phyloP scores from a whole-genome alignment of 2,329 filamentous ascomycete species.

The Colletotrichum ledebouriae region DNA sequence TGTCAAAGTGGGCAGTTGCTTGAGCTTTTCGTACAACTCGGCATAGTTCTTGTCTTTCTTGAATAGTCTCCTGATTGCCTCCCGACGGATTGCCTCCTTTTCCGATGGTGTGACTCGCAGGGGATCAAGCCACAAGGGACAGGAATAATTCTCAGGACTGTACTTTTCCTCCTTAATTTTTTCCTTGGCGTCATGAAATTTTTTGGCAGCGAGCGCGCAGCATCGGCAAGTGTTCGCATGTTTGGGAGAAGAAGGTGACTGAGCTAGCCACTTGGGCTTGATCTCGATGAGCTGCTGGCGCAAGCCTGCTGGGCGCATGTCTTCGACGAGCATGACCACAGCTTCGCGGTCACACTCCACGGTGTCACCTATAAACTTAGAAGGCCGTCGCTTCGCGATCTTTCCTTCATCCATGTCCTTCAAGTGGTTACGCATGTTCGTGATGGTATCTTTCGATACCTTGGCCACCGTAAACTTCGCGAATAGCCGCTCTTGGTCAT shows the following conservation, averaged over 20 bases:
- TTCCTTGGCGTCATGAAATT: constrained; percentile 45
- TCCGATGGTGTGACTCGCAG: neutral
- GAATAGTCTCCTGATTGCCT: constrained; percentile 24
- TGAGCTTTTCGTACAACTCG: constrained; percentile 23
- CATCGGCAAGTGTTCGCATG: constrained; percentile 78
- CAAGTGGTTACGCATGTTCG: constrained; percentile 62
- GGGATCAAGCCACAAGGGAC: constrained; percentile 41
- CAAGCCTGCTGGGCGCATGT: constrained; percentile 68
- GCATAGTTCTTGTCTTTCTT: constrained; percentile 29
- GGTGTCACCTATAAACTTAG: constrained; percentile 56
- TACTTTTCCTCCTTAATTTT: constrained; percentile 22
- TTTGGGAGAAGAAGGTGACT: constrained; percentile 78
- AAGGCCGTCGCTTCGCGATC: constrained; percentile 1
- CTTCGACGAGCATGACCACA: constrained; percentile 75
- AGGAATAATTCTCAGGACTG: constrained; percentile 37
- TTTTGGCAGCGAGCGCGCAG: constrained; percentile 71
- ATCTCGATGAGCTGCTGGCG: constrained; percentile 71
- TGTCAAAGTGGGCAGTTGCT: constrained; percentile 3
- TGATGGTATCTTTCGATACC: constrained; percentile 56
- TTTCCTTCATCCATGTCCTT: constrained; percentile 56
- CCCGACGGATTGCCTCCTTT: constrained; percentile 17
- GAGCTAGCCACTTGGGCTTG: constrained; percentile 87
- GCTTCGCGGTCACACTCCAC: neutral
- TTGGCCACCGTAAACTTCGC: constrained; percentile 68
- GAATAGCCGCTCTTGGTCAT: constrained; percentile 57